Evolutionary conservation across 1,284 basidiomycete genomes (phyloP), one percentile per base, ranked within the genome.

Genomic region (Cutaneotrichosporon sp.): DNA sequence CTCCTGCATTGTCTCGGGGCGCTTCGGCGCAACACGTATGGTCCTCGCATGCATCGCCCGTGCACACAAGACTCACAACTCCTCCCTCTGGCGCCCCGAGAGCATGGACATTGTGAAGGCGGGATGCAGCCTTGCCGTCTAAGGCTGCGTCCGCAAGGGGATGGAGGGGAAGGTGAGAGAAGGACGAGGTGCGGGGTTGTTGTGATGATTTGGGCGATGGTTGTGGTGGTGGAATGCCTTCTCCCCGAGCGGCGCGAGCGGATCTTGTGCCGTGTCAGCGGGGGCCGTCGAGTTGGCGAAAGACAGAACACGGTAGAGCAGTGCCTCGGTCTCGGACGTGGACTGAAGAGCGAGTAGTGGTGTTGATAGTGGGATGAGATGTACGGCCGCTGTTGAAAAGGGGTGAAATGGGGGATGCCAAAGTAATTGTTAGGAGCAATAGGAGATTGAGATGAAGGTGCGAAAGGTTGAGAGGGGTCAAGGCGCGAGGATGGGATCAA

Each of bases 41-140:
- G n/a, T 29, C n/a, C 26, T 29, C 22, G 42, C 17, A 26, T 10
- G 43, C 24, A 17, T 20, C 14, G 44, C 22, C 44, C 37, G 46
- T 17, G 26, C 27, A 39, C 44, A 14, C n/a, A n/a, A n/a, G n/a
- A 68, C 86, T 72, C 70, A 88, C 85, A 90, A 79, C 74, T 90
- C 88, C 71, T 90, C 87, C 76, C 81, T 84, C 75, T 90, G 88
- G 49, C 86, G 76, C 61, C 88, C 86, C 25, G 86, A 85, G 54
- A 89, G 82, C 53, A 70, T 56, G 53, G 71, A 70, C 72, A 73
- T 75, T 34, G 33, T 50, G 48, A 19, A 29, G 31, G 19, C 10
- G 39, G 26, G 35, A 17, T 31, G 24, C 16, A 22, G 12, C 24
- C 34, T 10, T 12, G 42, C 29, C 17, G 17, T 17, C 17, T 27